These are phyloP conservation scores for Fraxinus excelsior DNA, from an alignment of 257 asterid genomes.

Conservation along the genomic window DNA sequence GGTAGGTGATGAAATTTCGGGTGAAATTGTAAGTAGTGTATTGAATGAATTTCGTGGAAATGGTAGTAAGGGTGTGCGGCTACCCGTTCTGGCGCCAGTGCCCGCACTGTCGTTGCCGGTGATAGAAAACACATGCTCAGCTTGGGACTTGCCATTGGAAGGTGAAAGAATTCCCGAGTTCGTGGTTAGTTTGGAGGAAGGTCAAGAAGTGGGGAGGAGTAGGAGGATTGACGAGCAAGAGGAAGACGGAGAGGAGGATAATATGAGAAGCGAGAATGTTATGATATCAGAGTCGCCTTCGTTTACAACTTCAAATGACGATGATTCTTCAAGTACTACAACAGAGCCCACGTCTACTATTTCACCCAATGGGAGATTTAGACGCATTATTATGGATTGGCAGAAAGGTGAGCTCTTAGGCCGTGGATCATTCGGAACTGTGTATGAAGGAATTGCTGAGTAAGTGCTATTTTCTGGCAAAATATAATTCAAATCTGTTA, in stretches of 20 bases:
- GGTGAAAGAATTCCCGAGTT: neutral
- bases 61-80: slow-evolving; percentile 74
- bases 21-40: slow-evolving; percentile 21
- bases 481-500: neutral
- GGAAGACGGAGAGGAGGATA: slow-evolving; percentile 32
- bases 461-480: slow-evolving; percentile 38
- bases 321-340: slow-evolving; percentile 80
- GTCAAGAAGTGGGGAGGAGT: neutral
- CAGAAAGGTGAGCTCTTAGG: slow-evolving; percentile 88
- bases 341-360: slow-evolving; percentile 61
- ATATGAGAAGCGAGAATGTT: slow-evolving; percentile 31
- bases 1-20: neutral
- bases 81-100: slow-evolving; percentile 65
- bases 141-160: slow-evolving; percentile 48
- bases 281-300: slow-evolving; percentile 57
- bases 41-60: slow-evolving; percentile 40
- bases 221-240: slow-evolving; percentile 26
- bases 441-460: slow-evolving; percentile 90
- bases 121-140: slow-evolving; percentile 54
- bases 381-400: slow-evolving; percentile 65
- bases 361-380: slow-evolving; percentile 66
- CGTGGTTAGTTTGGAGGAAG: neutral
- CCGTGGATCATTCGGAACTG: slow-evolving; percentile 92
- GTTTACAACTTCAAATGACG: slow-evolving; percentile 73
- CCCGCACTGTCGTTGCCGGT: slow-evolving; percentile 55